Evolutionary conservation across 2,329 filamentous ascomycete species (phyloP).

Genomic region (Ceratocystis alfenasii): DNA sequence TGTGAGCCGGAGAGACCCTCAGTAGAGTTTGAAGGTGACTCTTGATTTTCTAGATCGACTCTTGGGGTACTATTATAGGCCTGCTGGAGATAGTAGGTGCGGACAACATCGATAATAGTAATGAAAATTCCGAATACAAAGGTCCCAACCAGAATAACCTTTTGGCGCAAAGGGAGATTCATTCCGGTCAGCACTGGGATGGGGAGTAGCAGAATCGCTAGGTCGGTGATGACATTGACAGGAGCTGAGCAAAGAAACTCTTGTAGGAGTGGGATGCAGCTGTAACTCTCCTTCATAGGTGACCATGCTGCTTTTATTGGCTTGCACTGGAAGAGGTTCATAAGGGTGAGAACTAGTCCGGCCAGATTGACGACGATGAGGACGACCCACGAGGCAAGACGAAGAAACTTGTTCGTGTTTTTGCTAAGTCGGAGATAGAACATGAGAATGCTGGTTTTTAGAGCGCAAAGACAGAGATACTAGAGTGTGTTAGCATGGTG

Average conservation of each 20-base stretch:
- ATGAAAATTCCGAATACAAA: conserved; percentile 83
- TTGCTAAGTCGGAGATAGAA: conserved; percentile 80
- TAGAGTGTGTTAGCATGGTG: conserved; percentile 28
- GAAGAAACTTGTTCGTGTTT: conserved; percentile 62
- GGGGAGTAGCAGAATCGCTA: conserved; percentile 75
- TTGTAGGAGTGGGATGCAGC: conserved; percentile 47
- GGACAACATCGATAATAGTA: conserved; percentile 73
- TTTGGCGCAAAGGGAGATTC: conserved; percentile 73
- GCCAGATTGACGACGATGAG: conserved; percentile 66
- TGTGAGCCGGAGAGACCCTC: conserved; percentile 37
- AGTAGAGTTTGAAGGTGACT: conserved; percentile 24
- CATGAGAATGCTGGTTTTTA: conserved; percentile 82
- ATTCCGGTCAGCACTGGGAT: conserved; percentile 81
- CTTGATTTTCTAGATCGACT: conserved; percentile 30
- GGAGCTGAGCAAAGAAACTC: conserved; percentile 66
- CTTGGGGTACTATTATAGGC: conserved; percentile 40
- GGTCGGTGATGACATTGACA: conserved; percentile 81
- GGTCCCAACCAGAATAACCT: conserved; percentile 73
- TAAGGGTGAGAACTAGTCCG: conserved; percentile 65
- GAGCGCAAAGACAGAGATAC: conserved; percentile 82
- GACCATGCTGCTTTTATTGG: conserved; percentile 62
- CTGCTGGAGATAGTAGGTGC: conserved; percentile 79
- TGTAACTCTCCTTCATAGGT: conserved; percentile 27
- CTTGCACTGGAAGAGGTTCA: conserved; percentile 77
- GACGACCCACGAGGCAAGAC: conserved; percentile 69